Evolutionary conservation across 768 basidiomycete species (phyloP), one percentile per base, ranked within the genome.

Genomic region (Trametes gibbosa): DNA sequence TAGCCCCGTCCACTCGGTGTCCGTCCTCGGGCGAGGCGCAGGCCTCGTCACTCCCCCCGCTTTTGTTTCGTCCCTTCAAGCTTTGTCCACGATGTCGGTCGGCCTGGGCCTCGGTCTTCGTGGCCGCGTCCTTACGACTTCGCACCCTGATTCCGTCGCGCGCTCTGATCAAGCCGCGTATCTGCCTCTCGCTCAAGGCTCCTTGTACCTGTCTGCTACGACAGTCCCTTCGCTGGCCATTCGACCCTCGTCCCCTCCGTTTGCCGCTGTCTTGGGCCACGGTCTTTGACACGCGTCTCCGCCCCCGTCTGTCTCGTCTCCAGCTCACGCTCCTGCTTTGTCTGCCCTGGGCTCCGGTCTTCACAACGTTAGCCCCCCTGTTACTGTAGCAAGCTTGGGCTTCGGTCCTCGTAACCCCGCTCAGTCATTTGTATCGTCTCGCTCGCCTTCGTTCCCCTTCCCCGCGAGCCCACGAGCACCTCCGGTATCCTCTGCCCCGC

Each of bases 91-190:
- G 71, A 76, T 63, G 63, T 73, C 56, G 50, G 49, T 62, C 41
- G 66, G 61, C 58, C 55, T 66, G 58, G 67, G 66, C 64, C 37
- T 64, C 39, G 63, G 65, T 66, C 66, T 69, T 16, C 46, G 57
- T 25, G 53, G 50, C 43, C 50, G 23, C 19, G 35, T 23, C 23
- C 50, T 51, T 39, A 12, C 39, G 16, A 21, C 50, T 39, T 4
- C 50, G 2, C 39, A 24, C 2, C 39, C 50, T 14, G 39, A 51
- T 24, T 16, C 35, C 24, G n/a, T 51, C 16, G 19, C 21, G 14
- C 50, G 23, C 50, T 51, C 23, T 16, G 21, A 41, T 51, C 39
- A 41, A 40, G 49, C 49, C 9, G 27, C 50, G 23, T 40, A 17
- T n/a, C 5, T 24, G 37, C 50, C 50, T 51, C 39, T 35, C 17